Conservation (phyloP, 164 flowering plant species). For the Nymphaea thermarum region DNA sequence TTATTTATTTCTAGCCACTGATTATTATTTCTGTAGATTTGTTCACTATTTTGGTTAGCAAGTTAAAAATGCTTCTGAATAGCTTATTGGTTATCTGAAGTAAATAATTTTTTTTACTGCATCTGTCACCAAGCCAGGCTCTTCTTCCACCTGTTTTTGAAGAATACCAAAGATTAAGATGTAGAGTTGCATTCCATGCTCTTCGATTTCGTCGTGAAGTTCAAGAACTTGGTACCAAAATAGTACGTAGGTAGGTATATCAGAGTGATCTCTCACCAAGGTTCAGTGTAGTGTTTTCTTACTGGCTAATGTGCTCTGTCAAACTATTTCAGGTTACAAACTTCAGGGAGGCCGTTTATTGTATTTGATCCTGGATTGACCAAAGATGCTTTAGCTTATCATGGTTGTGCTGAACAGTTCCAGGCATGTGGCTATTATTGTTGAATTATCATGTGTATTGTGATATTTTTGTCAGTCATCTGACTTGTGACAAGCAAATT, state of each 20-base stretch:
- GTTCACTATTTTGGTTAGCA: neutral
- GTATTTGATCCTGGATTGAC: conserved; percentile 91
- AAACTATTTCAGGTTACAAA: conserved; percentile 35
- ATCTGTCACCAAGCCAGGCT: conserved; percentile 29
- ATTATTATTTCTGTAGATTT: too few species aligned
- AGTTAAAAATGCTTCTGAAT: neutral
- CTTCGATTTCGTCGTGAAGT: conserved; percentile 76
- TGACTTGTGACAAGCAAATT: neutral
- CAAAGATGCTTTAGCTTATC: conserved; percentile 80
- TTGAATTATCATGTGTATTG: neutral
- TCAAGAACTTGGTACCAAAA: conserved; percentile 64
- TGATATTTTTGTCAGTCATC: neutral
- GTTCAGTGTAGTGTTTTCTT: neutral
- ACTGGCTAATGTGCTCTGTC: neutral
- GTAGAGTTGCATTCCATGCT: conserved; percentile 94
- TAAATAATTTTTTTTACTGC: neutral
- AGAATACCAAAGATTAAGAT: conserved; percentile 87
- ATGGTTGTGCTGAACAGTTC: conserved; percentile 95
- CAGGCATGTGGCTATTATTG: conserved; percentile 38
- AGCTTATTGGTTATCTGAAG: neutral
- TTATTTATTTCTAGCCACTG: too few species aligned
- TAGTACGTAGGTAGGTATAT: conserved; percentile 44
- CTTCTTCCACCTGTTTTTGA: conserved; percentile 68
- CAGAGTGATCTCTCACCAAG: too few species aligned
- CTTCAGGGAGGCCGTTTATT: conserved; percentile 66